phyloP scores from a whole-genome alignment of 2,329 filamentous ascomycete genomes.

The Ophiostoma pallidulum region DNA sequence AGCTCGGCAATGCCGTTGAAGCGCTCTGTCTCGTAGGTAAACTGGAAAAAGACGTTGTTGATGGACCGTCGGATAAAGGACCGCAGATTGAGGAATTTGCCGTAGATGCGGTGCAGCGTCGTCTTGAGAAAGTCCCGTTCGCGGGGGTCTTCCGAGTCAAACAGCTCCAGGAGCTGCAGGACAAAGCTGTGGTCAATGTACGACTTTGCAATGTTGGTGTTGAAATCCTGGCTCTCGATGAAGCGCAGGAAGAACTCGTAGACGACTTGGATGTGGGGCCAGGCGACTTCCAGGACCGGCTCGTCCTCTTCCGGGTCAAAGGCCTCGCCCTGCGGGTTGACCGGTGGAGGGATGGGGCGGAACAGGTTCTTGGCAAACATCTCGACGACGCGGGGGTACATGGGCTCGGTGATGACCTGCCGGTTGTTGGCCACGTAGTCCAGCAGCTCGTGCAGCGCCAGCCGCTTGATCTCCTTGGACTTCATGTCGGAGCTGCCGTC shows the following conservation, averaged over 20 bases:
- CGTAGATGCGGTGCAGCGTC: slow-evolving; percentile 93
- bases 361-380: slow-evolving; percentile 99
- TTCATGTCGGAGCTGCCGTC: slow-evolving; percentile 98
- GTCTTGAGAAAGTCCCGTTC: slow-evolving; percentile 98
- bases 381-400: slow-evolving; percentile 96
- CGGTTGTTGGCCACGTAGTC: slow-evolving; percentile 98
- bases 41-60: slow-evolving; percentile 99
- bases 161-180: slow-evolving; percentile 89
- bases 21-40: slow-evolving; percentile 95
- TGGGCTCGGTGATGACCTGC: slow-evolving; percentile 95
- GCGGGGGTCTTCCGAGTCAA: slow-evolving; percentile 94
- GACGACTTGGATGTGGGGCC: slow-evolving; percentile 98
- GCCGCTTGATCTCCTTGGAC: slow-evolving; percentile 96
- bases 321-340: slow-evolving; percentile 95
- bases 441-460: slow-evolving; percentile 89
- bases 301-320: slow-evolving; percentile 99
- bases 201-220: slow-evolving; percentile 97
- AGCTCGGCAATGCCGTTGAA: slow-evolving; percentile 98
- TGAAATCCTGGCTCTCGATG: slow-evolving; percentile 99
- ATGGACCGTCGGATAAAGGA: slow-evolving; percentile 97
- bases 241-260: slow-evolving; percentile 99
- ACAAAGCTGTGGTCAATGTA: slow-evolving; percentile 99
- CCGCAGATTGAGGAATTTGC: slow-evolving; percentile 94
- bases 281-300: slow-evolving; percentile 93
- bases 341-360: slow-evolving; percentile 88